Evolutionary conservation across 768 basidiomycete species (phyloP).

Genomic region (Russula virescens): DNA sequence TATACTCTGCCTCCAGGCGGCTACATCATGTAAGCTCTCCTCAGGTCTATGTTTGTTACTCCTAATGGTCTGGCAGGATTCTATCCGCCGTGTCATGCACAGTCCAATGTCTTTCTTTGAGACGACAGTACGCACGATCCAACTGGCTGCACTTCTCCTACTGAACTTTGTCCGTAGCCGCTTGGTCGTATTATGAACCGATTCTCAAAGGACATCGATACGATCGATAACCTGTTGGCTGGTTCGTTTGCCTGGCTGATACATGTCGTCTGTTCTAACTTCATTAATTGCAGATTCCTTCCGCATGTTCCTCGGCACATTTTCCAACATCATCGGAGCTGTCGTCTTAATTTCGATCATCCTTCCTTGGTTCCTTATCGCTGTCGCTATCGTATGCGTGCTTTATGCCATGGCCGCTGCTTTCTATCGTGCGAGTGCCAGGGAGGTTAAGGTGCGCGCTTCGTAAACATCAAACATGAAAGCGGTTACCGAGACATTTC

Average conservation of each 20-base stretch:
- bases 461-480: not conserved
- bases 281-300: constrained; percentile 47
- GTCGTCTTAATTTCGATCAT: constrained; percentile 73
- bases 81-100: constrained; percentile 66
- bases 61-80: constrained; percentile 35
- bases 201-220: constrained; percentile 84
- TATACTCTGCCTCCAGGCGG: constrained; percentile 69
- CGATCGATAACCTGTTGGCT: constrained; percentile 68
- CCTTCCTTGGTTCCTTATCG: constrained; percentile 81
- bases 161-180: constrained; percentile 40
- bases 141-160: constrained; percentile 6
- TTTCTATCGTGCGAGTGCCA: constrained; percentile 82
- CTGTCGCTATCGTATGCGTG: constrained; percentile 51
- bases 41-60: not conserved
- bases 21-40: constrained; percentile 48
- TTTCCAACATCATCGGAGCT: constrained; percentile 63
- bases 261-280: constrained; percentile 6
- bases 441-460: constrained; percentile 65
- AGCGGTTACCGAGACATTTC: constrained; percentile 1
- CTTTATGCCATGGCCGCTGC: constrained; percentile 65
- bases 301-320: constrained; percentile 63
- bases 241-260: constrained; percentile 32
- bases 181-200: constrained; percentile 87
- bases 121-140: constrained; percentile 49
- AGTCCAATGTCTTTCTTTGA: constrained; percentile 92